Evolutionary conservation across 2,329 filamentous ascomycete species (phyloP), one percentile per base, ranked within the genome.

Genomic region (Microdochium paspali): DNA sequence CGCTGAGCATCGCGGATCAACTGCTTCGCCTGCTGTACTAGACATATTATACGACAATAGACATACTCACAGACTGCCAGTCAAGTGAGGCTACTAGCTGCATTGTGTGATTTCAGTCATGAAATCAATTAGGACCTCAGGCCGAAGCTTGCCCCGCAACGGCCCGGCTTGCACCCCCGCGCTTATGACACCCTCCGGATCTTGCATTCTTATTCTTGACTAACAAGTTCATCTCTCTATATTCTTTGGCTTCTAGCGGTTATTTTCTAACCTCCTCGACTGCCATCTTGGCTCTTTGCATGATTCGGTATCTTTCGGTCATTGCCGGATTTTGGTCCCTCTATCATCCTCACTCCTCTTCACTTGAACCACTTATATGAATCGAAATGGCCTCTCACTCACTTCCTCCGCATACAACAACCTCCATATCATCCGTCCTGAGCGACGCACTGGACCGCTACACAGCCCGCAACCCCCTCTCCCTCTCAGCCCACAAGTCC

Each of bases 401-500:
- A 9, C 5, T 5, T 40, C 18, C 35, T 21, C 3, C 15, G n/a
- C 18, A n/a, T 5, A 21, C 6, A 3, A 5, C 15, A 18, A 18
- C 12, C 35, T 21, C 35, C 13, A 40, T 40, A 20, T 40, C 35
- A n/a, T 44, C 47, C 3, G 62, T 65, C 26, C 61, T 70, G 4
- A 46, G 54, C 7, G 57, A 58, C 5, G 68, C 66, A 10, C 57
- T 57, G 39, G 50, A 52, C 44, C 60, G 61, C n/a, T 72, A 66
- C 49, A 48, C 52, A 6, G 47, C 59, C 26, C 58, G 56, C 28
- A 72, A 73, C 52, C 60, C 64, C 6, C 54, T 51, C 2, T 73
- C 71, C 50, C 60, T 61, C 39, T 45, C 51, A 31, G 61, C 67
- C 13, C 65, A 74, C 49, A 56, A 66, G 12, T 51, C 61, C 24